phyloP scores from a whole-genome alignment of 768 basidiomycete genomes.

The Lactifluus pinguis region DNA sequence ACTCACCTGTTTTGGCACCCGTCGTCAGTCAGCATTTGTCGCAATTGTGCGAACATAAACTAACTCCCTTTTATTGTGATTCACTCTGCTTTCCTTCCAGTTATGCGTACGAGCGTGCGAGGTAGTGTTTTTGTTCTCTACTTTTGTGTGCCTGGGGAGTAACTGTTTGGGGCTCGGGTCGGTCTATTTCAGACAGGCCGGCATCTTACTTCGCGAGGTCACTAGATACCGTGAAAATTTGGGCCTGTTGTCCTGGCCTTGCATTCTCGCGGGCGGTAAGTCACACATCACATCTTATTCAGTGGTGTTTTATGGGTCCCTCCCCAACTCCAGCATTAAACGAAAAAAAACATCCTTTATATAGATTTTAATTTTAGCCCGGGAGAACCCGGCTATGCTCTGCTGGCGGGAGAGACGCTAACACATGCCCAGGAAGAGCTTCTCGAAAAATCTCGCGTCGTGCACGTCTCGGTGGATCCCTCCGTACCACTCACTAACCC shows the following conservation, averaged over 20 bases:
- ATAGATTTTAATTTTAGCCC: constrained; percentile 90
- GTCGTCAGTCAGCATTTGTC: constrained; percentile 37
- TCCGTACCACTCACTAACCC: constrained; percentile 29
- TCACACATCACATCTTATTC: not conserved
- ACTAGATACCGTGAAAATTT: constrained; percentile 42
- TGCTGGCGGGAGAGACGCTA: constrained; percentile 58
- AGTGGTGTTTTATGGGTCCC: not conserved
- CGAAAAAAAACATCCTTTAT: not conserved
- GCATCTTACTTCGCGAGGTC: constrained; percentile 62
- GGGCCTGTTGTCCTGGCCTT: constrained; percentile 54
- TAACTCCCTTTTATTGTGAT: not conserved
- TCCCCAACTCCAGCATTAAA: not conserved
- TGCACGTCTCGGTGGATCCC: constrained; percentile 64
- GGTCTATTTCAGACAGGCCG: constrained; percentile 51
- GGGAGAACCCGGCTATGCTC: constrained; percentile 70
- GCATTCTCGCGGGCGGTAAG: constrained; percentile 76
- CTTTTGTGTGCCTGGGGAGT: not conserved
- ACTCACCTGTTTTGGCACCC: constrained; percentile 98
- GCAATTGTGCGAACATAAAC: not conserved
- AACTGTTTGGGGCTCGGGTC: not conserved
- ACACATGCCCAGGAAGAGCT: constrained; percentile 41
- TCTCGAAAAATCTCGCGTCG: constrained; percentile 57
- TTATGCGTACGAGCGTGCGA: constrained; percentile 77
- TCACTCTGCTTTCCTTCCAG: constrained; percentile 24
- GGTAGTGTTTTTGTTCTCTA: constrained; percentile 32